Conservation (phyloP, 495 filamentous ascomycete species). For the Talaromyces adpressus region DNA sequence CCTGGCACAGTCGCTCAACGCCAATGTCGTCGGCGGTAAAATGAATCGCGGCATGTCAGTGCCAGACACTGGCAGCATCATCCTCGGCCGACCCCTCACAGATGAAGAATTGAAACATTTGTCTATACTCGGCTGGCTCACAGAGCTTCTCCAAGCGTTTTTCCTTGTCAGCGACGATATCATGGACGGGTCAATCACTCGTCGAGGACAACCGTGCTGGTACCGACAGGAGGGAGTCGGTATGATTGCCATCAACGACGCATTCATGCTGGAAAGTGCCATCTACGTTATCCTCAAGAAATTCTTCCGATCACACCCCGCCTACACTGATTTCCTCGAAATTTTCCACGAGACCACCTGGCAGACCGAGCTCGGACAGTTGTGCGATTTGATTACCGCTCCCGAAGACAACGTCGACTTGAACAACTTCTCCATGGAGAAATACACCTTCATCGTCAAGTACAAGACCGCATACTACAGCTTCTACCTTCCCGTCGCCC, state of each 20-base stretch:
- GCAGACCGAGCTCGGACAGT: slow-evolving; percentile 91
- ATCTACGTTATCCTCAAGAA: slow-evolving; percentile 93
- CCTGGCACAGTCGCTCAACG: slow-evolving; percentile 55
- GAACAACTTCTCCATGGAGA: slow-evolving; percentile 86
- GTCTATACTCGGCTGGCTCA: slow-evolving; percentile 89
- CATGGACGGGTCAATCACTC: slow-evolving; percentile 92
- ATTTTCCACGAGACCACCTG: slow-evolving; percentile 91
- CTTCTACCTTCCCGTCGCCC: slow-evolving; percentile 96
- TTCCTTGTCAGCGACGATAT: slow-evolving; percentile 98
- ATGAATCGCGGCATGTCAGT: slow-evolving; percentile 98
- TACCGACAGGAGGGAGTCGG: slow-evolving; percentile 81
- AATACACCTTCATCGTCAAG: slow-evolving; percentile 97
- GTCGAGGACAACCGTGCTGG: slow-evolving; percentile 92
- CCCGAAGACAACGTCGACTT: slow-evolving; percentile 86
- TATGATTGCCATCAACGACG: slow-evolving; percentile 95
- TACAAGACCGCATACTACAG: slow-evolving; percentile 99
- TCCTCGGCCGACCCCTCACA: slow-evolving; percentile 63
- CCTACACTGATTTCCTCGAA: slow-evolving; percentile 86
- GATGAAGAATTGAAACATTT: slow-evolving; percentile 78
- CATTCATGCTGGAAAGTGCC: slow-evolving; percentile 86
- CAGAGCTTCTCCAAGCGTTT: slow-evolving; percentile 95
- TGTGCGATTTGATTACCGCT: slow-evolving; percentile 89
- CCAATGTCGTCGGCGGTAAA: slow-evolving; percentile 90
- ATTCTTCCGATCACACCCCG: slow-evolving; percentile 75
- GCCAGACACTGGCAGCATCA: slow-evolving; percentile 76